Percentiles rank a stretch among this genome's conserved stretches.
phyloP scores from a whole-genome alignment of 1,284 basidiomycete species.

The Porogramme epimiltina region DNA sequence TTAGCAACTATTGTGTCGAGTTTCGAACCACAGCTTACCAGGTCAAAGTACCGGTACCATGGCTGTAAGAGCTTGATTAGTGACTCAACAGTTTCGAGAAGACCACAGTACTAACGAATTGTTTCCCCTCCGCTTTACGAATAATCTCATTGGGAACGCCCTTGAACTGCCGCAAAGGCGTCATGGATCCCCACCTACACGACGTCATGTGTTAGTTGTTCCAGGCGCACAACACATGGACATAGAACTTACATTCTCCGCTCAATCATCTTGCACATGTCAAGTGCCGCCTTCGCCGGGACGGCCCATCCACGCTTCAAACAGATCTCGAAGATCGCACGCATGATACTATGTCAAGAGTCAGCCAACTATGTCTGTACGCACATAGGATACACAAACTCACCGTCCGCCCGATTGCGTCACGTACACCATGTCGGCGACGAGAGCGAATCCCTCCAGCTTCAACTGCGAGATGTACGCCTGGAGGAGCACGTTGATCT shows the following conservation, averaged over 20 bases:
- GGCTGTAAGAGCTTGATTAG: slow-evolving; percentile 49
- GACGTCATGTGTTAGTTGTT: background rate
- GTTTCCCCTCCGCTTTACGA: slow-evolving; percentile 94
- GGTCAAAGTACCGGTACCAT: slow-evolving; percentile 95
- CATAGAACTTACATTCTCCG: slow-evolving; percentile 63
- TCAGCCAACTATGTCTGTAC: background rate
- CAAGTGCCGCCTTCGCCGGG: slow-evolving; percentile 88
- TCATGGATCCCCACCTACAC: slow-evolving; percentile 94
- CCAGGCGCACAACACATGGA: slow-evolving; percentile 37
- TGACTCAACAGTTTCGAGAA: background rate
- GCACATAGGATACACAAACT: slow-evolving; percentile 21
- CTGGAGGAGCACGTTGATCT: slow-evolving; percentile 96
- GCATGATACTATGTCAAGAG: slow-evolving; percentile 69
- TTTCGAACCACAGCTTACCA: slow-evolving; percentile 45
- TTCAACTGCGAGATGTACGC: slow-evolving; percentile 95
- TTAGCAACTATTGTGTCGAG: background rate
- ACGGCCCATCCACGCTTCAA: slow-evolving; percentile 98
- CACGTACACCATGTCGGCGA: slow-evolving; percentile 98
- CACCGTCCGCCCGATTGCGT: slow-evolving; percentile 89
- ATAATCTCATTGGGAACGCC: slow-evolving; percentile 88
- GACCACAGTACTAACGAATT: slow-evolving; percentile 70
- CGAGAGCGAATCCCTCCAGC: slow-evolving; percentile 92
- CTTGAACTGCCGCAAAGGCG: slow-evolving; percentile 94
- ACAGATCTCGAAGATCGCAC: slow-evolving; percentile 98
- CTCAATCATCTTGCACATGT: slow-evolving; percentile 98